Evolutionary conservation across 164 flowering plant genomes (phyloP), one percentile per base, ranked within the genome.

Genomic region (Vitis riparia): DNA sequence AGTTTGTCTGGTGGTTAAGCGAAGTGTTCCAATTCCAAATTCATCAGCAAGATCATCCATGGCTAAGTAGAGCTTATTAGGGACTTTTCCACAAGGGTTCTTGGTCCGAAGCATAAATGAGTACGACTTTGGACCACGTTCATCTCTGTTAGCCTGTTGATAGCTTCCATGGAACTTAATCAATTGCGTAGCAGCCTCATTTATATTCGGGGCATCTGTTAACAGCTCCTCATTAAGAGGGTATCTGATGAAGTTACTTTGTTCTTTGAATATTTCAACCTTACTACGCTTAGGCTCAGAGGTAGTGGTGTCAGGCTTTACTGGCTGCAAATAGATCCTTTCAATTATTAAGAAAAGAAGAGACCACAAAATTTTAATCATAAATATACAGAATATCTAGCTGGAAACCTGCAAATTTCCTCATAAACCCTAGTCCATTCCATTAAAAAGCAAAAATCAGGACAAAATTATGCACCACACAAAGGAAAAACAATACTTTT

Each of bases 131-230:
- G 75, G 27, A 13, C 97, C 97, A 65, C 97, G 97, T 17, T 86
- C 89, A 47, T 91, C 97, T 72, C 99, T 83, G 72, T 96, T 81
- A 64, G 83, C 76, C 80, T 96, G 99, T 66, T 85, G 93, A 77
- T 96, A 96, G 84, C 99, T 96, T 73, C 99, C 99, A 77, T 96
- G 99, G 75, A 96, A 96, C 85, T 96, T 96, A 78, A 96, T 96
- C 71, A 96, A 55, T 73, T 96, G 99, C 19, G 90, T 87, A 53
- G 98, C 97, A 69, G 91, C 77, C 80, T 96, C 99, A 78, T 91
- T 96, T 49, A 93, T 75, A 71, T 87, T 87, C 3, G 98, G 89
- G 23, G 95, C 88, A 71, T 93, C 99, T 3, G 91, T 85, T 63
- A 86, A 62, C 72, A 96, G 68, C 80, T 96, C 99, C 87, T 93